A percentile compares a stretch with the other conserved stretches of the same genome.
Evolutionary conservation across 192 early-diverging fungal species (phyloP).

Genomic region (Spizellomyces sp.): DNA sequence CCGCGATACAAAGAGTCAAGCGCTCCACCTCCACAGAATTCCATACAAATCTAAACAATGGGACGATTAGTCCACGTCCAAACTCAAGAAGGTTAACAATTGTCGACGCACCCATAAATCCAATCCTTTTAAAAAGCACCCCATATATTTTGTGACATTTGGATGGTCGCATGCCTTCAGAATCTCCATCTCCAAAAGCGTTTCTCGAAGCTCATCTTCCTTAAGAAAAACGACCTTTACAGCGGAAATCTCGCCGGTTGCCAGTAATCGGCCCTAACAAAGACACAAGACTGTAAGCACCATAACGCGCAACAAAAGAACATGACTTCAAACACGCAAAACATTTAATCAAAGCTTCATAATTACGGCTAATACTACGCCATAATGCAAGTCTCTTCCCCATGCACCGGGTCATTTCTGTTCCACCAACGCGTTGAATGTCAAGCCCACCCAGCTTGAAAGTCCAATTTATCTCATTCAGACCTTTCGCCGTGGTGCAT

Average conservation of each 20-base stretch:
- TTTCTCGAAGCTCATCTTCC: conserved; percentile 67
- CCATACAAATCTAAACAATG: conserved; percentile 62
- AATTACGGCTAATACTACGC: too few relatives aligned
- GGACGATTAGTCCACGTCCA: not conserved
- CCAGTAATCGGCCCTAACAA: conserved; percentile 51
- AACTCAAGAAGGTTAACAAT: conserved; percentile 8
- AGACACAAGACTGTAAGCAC: too few relatives aligned
- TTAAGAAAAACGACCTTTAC: conserved; percentile 68
- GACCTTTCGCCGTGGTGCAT: not conserved
- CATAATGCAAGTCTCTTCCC: too few relatives aligned
- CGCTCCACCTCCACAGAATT: conserved; percentile 62
- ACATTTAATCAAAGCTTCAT: too few relatives aligned
- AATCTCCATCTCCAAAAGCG: conserved; percentile 72
- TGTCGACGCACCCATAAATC: conserved; percentile 58
- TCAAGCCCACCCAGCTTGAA: too few relatives aligned
- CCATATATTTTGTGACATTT: conserved; percentile 62
- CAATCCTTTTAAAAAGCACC: conserved; percentile 62
- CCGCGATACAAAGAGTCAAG: conserved; percentile 64
- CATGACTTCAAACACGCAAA: too few relatives aligned
- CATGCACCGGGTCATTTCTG: too few relatives aligned
- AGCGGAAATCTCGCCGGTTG: conserved; percentile 55
- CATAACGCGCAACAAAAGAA: too few relatives aligned
- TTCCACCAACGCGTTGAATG: too few relatives aligned
- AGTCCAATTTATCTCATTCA: not conserved
- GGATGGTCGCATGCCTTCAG: conserved; percentile 57